These are phyloP conservation scores for Plectosphaerella cucumerina DNA, from an alignment of 2,329 filamentous ascomycete species.

Conservation along the genomic window DNA sequence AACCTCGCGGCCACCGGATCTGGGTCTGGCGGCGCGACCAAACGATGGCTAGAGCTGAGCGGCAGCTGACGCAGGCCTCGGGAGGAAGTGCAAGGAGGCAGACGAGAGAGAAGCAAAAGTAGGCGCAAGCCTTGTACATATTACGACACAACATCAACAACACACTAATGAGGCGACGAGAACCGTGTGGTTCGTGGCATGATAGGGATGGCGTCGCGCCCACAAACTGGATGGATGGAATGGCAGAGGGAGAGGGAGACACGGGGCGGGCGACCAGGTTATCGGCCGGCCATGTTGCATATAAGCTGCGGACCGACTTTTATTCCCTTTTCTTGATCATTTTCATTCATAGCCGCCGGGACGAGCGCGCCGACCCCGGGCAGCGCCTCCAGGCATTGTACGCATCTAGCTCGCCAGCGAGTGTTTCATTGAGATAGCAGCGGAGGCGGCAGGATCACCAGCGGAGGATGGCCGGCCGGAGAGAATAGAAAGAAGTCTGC, in stretches of 20 bases:
- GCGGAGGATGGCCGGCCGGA: background rate
- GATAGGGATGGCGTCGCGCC: background rate
- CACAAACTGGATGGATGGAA: background rate
- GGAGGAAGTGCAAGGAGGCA: no score
- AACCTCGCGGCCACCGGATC: slow-evolving; percentile 20
- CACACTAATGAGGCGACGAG: slow-evolving; percentile 2
- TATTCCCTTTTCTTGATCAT: background rate
- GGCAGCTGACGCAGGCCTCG: no score
- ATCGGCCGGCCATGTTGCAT: slow-evolving; percentile 1
- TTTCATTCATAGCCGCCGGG: background rate
- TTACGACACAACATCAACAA: background rate
- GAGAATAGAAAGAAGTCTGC: background rate
- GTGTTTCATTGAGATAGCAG: background rate
- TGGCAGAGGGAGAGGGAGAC: background rate
- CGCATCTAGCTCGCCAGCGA: slow-evolving; percentile 1
- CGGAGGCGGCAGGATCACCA: background rate
- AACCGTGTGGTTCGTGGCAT: background rate
- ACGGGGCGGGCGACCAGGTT: background rate
- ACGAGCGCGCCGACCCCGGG: background rate
- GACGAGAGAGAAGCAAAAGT: background rate
- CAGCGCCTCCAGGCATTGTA: background rate
- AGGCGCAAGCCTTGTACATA: background rate
- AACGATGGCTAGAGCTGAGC: background rate
- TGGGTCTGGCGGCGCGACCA: background rate
- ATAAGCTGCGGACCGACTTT: background rate